Base-by-base conservation (phyloP, 768 basidiomycete genomes). In the Cystofilobasidium capitatum region DNA sequence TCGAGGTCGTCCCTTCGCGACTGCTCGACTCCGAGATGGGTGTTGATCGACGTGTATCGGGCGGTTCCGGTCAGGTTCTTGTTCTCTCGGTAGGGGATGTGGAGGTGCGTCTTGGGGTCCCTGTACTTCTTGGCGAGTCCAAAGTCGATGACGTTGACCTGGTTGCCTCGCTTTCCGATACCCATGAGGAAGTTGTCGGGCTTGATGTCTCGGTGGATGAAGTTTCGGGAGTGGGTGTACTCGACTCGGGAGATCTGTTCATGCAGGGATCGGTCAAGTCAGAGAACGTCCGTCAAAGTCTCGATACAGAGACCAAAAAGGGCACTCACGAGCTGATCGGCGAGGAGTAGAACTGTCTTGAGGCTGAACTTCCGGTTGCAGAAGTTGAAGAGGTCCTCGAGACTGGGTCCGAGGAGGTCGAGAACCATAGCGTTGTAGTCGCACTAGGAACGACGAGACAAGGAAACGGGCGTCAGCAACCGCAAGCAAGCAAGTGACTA, bases 381-480 rank as follows among this genome's bases (percentile, higher is more conserved):
- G 73, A 80, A 80, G 76, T 79, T 79, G 78, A 79, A 79, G 26
- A 80, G 75, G 70, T 80, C 79, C 71, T 80, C 79, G 64, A 80
- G 75, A 49, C 77, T 79, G 20, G 77, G 77, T 45, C 77, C 91
- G 36, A 98, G 85, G 64, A 98, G 86, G 79, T 98, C 96, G 73
- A 99, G 81, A 65, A 99, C 96, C 96, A 99, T 99, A 57, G 96
- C 96, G 69, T 98, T 98, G 83, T 97, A 99, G 77, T 99, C 94
- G 79, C 96, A 99, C 79, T 99, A 45, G 13, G n/a, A 42, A 12
- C 33, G 10, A 40, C 10, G 39, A 22, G 26, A 45, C 13, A 20
- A 29, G n/a, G 37, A 20, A n/a, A 37, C 24, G 22, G 20, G 0
- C 22, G 55, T 66, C 31, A 66, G 57, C 42, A 40, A 33, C 29